These are phyloP conservation scores for Trametes maxima DNA, from an alignment of 768 basidiomycete genomes.

Conservation along the genomic window DNA sequence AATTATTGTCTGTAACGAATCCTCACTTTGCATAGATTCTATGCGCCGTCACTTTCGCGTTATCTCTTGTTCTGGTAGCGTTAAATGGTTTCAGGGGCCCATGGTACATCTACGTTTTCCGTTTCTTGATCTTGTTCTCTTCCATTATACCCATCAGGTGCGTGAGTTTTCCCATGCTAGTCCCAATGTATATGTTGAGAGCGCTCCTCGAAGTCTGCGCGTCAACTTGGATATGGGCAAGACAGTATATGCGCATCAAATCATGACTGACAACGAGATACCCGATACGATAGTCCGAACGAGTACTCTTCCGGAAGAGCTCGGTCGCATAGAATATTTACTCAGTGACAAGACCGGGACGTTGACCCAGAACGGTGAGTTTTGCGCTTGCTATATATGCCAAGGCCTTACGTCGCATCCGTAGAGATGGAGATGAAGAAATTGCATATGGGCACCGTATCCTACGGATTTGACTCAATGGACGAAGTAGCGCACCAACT, in stretches of 20 bases:
- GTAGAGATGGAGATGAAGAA: slow-evolving; percentile 99
- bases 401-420: neutral
- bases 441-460: slow-evolving; percentile 98
- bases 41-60: slow-evolving; percentile 89
- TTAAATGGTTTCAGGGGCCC: slow-evolving; percentile 93
- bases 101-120: slow-evolving; percentile 96
- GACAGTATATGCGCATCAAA: slow-evolving; percentile 94
- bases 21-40: slow-evolving; percentile 63
- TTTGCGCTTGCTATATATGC: neutral
- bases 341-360: slow-evolving; percentile 99
- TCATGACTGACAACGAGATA: slow-evolving; percentile 92
- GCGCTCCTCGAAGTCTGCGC: slow-evolving; percentile 65
- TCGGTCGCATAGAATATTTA: slow-evolving; percentile 93
- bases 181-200: neutral
- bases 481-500: slow-evolving; percentile 95
- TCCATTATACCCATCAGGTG: slow-evolving; percentile 99
- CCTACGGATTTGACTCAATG: slow-evolving; percentile 97
- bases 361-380: slow-evolving; percentile 90
- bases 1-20: neutral
- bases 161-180: slow-evolving; percentile 30
- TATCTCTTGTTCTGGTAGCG: slow-evolving; percentile 91
- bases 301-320: slow-evolving; percentile 95
- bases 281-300: slow-evolving; percentile 95
- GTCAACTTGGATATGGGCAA: slow-evolving; percentile 99
- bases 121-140: slow-evolving; percentile 97